Base-by-base conservation (phyloP, 2,329 filamentous ascomycete genomes). In the Alternaria viburni region DNA sequence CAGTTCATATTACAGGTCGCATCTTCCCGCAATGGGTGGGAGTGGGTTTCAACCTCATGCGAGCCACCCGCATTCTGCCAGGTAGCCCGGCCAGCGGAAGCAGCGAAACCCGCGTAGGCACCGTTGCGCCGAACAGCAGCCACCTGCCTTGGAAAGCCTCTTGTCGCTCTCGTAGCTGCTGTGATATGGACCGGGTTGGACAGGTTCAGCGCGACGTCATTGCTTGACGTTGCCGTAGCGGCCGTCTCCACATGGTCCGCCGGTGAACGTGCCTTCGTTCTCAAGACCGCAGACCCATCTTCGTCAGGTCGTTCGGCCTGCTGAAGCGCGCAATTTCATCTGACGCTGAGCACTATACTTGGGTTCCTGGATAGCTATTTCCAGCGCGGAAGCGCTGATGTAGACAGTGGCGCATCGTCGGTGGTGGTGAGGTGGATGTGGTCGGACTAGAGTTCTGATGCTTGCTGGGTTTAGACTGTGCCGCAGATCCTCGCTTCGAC, bases 21-120 rank as follows among this genome's bases (percentile, higher is more conserved):
- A 70, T 65, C 69, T 61, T 73, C 65, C 67, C 59, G 64, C 69
- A 69, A 74, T 77, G 74, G 69, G 66, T 69, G 62, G 65, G 72
- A 57, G 72, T 72, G 67, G 72, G 77, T 79, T 79, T 79, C 77
- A 79, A 74, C 64, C 69, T 74, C 74, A 76, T 78, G 76, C 76
- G 70, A 66, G 65, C 65, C 64, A 62, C 68, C 65, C 61, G 68
- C 36, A 54, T 65, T 36, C 69, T 66, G 45, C 71, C 65, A 62
- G 73, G 62, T 47, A 73, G 55, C 64, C 71, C 70, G 64, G 73
- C 68, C 69, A 62, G 68, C 77, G 76, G 77, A 75, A 73, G 69
- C 67, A 71, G 55, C 45, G 66, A 71, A 67, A 79, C 71, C 77
- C 76, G 77, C 73, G 65, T 66, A 63, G 68, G 69, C 66, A 68